These are phyloP conservation scores for Cucumis melo DNA, from an alignment of 306 rosid species.

Conservation along the genomic window DNA sequence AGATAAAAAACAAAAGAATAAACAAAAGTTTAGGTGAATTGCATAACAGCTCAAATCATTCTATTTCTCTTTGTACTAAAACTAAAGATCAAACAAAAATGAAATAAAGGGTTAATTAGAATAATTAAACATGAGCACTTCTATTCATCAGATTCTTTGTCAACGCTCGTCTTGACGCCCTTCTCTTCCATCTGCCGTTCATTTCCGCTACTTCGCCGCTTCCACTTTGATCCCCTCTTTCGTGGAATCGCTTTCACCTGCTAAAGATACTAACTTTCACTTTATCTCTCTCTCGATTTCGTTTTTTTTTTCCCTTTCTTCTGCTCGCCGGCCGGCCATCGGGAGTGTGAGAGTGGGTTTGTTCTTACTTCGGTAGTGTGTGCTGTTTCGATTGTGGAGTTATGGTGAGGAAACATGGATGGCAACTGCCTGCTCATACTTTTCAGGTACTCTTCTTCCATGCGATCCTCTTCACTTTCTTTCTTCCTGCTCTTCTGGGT, in stretches of 20 bases:
- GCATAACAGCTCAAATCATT: too few relatives aligned
- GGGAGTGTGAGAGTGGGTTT: constrained; percentile 12
- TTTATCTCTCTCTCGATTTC: neutral
- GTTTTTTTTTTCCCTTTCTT: neutral
- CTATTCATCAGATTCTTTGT: neutral
- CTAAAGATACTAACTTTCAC: neutral
- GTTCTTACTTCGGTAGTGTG: neutral
- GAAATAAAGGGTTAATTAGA: neutral
- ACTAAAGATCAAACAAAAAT: too few relatives aligned
- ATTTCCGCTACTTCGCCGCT: constrained; percentile 1
- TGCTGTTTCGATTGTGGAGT: constrained; percentile 16
- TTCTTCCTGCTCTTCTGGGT: neutral
- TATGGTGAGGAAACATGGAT: constrained; percentile 95
- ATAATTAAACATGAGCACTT: neutral
- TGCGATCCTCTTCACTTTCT: neutral
- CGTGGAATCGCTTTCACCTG: neutral
- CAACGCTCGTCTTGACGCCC: constrained; percentile 2
- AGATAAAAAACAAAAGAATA: too few relatives aligned
- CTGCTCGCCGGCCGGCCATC: constrained; percentile 4
- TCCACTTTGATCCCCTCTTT: neutral
- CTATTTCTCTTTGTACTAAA: too few relatives aligned
- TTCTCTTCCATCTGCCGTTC: constrained; percentile 6
- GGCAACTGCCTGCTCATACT: constrained; percentile 97
- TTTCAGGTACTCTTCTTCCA: constrained; percentile 45
- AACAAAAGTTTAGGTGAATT: too few relatives aligned